Conservation (phyloP, 208 protist genomes). For the Giardia duodenalis region DNA sequence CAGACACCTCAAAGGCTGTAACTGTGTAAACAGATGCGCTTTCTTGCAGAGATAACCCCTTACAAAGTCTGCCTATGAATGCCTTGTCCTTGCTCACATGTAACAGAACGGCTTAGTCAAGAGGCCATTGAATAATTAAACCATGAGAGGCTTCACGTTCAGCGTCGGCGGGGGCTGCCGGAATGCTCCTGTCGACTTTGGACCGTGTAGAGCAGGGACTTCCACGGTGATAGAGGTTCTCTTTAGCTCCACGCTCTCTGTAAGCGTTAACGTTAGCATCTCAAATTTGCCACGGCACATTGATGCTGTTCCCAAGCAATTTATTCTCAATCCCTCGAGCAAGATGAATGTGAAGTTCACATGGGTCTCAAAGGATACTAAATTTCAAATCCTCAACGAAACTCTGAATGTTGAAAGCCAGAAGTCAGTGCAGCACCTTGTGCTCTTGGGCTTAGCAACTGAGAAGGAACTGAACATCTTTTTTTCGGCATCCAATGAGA, state of each 20-base stretch:
- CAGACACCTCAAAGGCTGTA: no score
- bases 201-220: neutral
- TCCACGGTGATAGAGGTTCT: neutral
- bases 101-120: no score
- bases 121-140: no score
- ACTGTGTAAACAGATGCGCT: no score
- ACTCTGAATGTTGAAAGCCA: neutral
- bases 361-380: neutral
- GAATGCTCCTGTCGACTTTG: neutral
- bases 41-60: no score
- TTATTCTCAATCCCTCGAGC: neutral
- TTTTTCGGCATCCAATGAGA: neutral
- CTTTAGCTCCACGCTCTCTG: neutral
- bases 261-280: neutral
- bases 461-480: conserved; percentile 7
- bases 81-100: no score
- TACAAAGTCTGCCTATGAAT: no score
- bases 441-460: neutral
- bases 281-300: neutral
- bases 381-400: neutral
- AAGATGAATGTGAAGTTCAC: neutral
- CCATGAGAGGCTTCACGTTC: neutral
- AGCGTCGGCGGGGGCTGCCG: neutral
- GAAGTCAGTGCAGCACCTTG: neutral
- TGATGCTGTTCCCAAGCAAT: neutral